Conservation (phyloP, 2,329 filamentous ascomycete species). For the Colletotrichum costaricense region DNA sequence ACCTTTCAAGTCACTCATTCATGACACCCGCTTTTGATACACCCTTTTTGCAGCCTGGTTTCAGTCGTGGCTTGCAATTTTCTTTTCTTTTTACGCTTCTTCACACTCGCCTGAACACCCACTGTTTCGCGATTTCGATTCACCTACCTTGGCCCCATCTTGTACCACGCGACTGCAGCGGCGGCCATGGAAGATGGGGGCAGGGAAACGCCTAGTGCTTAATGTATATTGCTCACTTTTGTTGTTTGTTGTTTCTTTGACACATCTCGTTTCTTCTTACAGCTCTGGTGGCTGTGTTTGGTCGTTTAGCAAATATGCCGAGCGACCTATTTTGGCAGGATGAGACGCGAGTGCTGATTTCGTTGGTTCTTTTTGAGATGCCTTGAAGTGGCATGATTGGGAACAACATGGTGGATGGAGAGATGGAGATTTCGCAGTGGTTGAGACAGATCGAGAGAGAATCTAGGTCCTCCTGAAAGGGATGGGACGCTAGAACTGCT, state of each 20-base stretch:
- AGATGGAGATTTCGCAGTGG: not conserved
- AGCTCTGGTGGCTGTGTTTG: conserved; percentile 31
- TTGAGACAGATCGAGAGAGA: not conserved
- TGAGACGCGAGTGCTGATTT: not conserved
- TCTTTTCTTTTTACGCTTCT: conserved; percentile 44
- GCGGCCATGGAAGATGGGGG: conserved; percentile 16
- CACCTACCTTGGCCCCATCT: conserved; percentile 35
- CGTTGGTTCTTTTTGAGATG: conserved; percentile 11
- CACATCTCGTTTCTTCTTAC: conserved; percentile 16
- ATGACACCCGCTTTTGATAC: conserved; percentile 38
- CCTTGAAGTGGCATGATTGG: conserved; percentile 18
- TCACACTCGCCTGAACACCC: conserved; percentile 44
- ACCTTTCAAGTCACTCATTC: conserved; percentile 38
- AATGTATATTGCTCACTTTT: conserved; percentile 36
- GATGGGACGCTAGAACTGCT: conserved; percentile 12
- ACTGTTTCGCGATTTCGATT: conserved; percentile 37
- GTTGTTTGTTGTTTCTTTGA: conserved; percentile 4
- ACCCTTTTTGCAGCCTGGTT: conserved; percentile 32
- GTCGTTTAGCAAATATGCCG: conserved; percentile 1
- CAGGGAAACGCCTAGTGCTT: conserved; percentile 35
- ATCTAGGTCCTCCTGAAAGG: not conserved
- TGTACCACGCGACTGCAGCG: conserved; percentile 10
- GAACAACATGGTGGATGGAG: not conserved
- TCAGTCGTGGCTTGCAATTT: not conserved
- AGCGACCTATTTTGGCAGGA: not conserved